These are phyloP conservation scores for Arachnomyces sp. DNA, from an alignment of 2,329 filamentous ascomycete species.

Conservation along the genomic window DNA sequence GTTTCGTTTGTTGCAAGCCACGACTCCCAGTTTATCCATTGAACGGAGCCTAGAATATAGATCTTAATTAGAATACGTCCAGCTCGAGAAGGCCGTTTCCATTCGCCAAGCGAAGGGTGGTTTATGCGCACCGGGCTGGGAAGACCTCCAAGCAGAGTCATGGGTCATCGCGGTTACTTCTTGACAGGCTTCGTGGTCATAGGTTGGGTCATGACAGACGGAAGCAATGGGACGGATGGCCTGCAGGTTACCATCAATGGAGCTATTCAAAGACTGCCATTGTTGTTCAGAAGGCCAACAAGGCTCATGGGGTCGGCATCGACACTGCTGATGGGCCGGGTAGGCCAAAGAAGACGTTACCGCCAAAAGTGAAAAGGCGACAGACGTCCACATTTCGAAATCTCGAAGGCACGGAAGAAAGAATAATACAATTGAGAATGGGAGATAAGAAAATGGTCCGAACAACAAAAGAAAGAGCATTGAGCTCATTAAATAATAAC, in stretches of 20 bases:
- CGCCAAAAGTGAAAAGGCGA: no score
- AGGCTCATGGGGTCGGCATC: conserved; percentile 6
- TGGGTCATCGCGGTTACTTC: not conserved
- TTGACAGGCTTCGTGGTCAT: conserved; percentile 5
- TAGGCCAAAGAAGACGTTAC: no score
- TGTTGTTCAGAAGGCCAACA: conserved; percentile 7
- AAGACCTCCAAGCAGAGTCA: conserved; percentile 4
- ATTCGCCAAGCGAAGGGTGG: not conserved
- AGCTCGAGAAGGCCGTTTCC: no score
- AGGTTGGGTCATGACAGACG: conserved; percentile 4
- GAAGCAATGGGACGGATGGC: conserved; percentile 3
- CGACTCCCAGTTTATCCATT: conserved; percentile 34
- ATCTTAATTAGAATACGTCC: not conserved
- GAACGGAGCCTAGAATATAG: conserved; percentile 21
- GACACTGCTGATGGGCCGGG: not conserved
- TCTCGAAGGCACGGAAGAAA: no score
- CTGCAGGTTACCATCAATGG: conserved; percentile 5
- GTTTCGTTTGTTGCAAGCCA: conserved; percentile 29
- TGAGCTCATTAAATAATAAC: no score
- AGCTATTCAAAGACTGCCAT: conserved; percentile 4
- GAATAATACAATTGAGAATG: no score
- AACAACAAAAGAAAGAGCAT: no score
- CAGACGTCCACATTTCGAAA: no score
- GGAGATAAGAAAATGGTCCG: no score
- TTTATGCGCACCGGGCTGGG: conserved; percentile 3